Percentiles rank a stretch among this genome's conserved stretches.
Conservation (phyloP, 2,329 filamentous ascomycete species). For the Alternaria gansuensis region DNA sequence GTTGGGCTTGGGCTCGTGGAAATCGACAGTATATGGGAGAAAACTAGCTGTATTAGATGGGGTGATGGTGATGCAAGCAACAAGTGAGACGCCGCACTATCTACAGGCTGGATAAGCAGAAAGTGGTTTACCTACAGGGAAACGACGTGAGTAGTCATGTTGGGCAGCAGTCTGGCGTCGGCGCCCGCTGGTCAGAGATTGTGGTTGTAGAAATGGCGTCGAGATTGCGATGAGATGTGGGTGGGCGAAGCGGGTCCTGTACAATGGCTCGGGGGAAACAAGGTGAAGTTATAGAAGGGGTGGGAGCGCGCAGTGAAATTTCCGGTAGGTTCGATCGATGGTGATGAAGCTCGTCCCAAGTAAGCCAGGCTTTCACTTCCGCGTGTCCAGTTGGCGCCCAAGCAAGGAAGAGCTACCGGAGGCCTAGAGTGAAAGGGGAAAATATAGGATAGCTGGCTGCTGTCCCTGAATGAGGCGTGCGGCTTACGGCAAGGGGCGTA, state of each 20-base stretch:
- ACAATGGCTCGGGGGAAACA: background rate
- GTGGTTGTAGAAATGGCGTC: constrained; percentile 17
- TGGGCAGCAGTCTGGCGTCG: constrained; percentile 25
- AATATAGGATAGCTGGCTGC: constrained; percentile 21
- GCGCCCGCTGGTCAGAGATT: constrained; percentile 15
- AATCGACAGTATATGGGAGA: constrained; percentile 90
- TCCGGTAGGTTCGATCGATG: constrained; percentile 25
- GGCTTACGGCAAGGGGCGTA: constrained; percentile 9
- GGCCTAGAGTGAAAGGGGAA: background rate
- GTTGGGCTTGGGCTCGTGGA: constrained; percentile 61
- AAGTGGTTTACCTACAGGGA: constrained; percentile 61
- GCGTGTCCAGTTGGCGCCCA: constrained; percentile 13
- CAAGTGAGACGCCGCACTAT: background rate
- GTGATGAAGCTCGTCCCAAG: constrained; percentile 14
- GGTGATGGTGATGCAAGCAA: background rate
- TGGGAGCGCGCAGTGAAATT: constrained; percentile 18
- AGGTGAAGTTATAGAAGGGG: constrained; percentile 17
- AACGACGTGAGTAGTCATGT: constrained; percentile 68
- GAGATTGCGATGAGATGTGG: constrained; percentile 8
- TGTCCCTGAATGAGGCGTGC: constrained; percentile 21
- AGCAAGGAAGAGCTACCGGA: constrained; percentile 16
- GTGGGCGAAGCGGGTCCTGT: constrained; percentile 1
- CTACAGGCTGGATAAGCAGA: background rate
- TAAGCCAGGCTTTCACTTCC: constrained; percentile 10
- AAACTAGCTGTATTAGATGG: constrained; percentile 68